Evolutionary conservation across 2,329 filamentous ascomycete species (phyloP).

Genomic region (Hymenotorrendiella dingleyae): DNA sequence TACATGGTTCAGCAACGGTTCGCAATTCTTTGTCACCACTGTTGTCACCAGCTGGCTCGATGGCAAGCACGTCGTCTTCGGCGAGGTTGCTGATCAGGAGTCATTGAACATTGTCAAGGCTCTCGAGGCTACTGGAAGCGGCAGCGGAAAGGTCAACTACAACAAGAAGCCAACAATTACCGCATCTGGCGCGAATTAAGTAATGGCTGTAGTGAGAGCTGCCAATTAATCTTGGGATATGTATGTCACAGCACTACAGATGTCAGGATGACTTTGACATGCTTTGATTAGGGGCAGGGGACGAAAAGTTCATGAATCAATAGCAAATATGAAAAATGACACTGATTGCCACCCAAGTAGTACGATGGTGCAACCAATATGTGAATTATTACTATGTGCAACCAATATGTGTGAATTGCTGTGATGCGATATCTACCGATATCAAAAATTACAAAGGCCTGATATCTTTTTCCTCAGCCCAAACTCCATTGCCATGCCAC

Average conservation of each 20-base stretch:
- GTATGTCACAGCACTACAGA: too few relatives aligned
- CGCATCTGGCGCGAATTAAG: slow-evolving; percentile 45
- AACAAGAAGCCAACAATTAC: slow-evolving; percentile 53
- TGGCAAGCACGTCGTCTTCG: slow-evolving; percentile 81
- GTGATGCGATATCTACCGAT: neutral
- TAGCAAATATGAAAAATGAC: slow-evolving; percentile 19
- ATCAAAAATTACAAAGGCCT: slow-evolving; percentile 9
- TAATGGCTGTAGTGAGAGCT: slow-evolving; percentile 5
- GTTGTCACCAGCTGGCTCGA: slow-evolving; percentile 83
- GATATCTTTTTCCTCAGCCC: slow-evolving; percentile 24
- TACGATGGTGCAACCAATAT: neutral
- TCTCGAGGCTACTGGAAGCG: slow-evolving; percentile 54
- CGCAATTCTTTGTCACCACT: slow-evolving; percentile 97
- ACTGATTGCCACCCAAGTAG: slow-evolving; percentile 13
- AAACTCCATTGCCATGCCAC: slow-evolving; percentile 23
- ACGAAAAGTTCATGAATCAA: slow-evolving; percentile 22
- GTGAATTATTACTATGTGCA: neutral
- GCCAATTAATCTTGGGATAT: slow-evolving; percentile 11
- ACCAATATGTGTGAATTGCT: neutral
- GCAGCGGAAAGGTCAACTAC: slow-evolving; percentile 50
- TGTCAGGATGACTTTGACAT: slow-evolving; percentile 8
- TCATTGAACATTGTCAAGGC: slow-evolving; percentile 50
- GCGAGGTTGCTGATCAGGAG: slow-evolving; percentile 50
- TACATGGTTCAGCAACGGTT: slow-evolving; percentile 74
- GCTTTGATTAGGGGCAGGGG: slow-evolving; percentile 9